Evolutionary conservation across 2,329 filamentous ascomycete species (phyloP), one percentile per base, ranked within the genome.

Genomic region (Kalaharituber pfeilii): DNA sequence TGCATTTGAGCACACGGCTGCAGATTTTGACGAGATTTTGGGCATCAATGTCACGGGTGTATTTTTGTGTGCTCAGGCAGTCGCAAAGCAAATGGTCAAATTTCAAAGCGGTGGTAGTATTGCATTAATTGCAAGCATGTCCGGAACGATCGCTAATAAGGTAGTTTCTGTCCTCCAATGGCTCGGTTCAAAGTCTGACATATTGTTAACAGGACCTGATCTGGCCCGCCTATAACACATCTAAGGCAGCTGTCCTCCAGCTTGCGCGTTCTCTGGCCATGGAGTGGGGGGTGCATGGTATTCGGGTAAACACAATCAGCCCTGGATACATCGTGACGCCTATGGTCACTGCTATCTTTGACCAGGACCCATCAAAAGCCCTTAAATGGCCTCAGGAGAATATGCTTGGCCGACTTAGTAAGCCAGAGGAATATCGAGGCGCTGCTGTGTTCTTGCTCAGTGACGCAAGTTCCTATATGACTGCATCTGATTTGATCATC

Each of bases 21-120:
- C 81, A 65, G 83, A 86, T 66, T 79, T 79, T 66, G 79, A 87
- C 66, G 76, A 80, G 68, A 85, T 94, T 73, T 75, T 94, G 68
- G 77, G 83, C 63, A 81, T 89, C 65, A 93, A 95, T 69, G 74
- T 94, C 62, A 91, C 80, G 18, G 88, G 87, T 11, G 80, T 76
- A 26, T 85, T 86, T 70, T 79, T 88, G 76, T 93, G 86, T 59
- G 86, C 86, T 25, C 85, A 89, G 72, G 86, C 86, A 20, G 84
- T 86, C n/a, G 88, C 87, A 29, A 76, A 81, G 53, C 82, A 91
- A 66, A 80, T 84, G 75, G 70, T 79, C 22, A 73, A 74, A 51
- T 71, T 77, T 25, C 67, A 69, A 6, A 65, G 53, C 27, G 69
- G 71, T 5, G 79, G 80, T 0, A 82, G 77, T 64, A 76, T 84